Conservation (phyloP, 257 asterid genomes). For the Handroanthus guayacan region DNA sequence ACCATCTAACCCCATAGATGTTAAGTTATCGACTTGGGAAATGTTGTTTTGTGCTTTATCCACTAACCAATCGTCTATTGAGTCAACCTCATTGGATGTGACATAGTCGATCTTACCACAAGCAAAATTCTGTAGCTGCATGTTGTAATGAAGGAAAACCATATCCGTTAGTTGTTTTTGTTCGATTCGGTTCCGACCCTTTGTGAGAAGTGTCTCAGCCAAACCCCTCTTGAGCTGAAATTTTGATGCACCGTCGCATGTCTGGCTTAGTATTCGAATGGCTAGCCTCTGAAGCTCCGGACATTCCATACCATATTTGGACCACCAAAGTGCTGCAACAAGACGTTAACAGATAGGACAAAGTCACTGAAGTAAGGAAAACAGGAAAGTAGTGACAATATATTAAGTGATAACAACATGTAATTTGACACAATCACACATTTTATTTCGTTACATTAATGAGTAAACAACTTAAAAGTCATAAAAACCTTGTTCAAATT, state of each 20-base stretch:
- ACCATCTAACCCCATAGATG: conserved; percentile 33
- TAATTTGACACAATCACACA: too few relatives aligned
- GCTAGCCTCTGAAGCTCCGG: conserved; percentile 68
- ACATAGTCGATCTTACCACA: conserved; percentile 22
- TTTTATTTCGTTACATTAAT: too few relatives aligned
- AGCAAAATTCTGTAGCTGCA: conserved; percentile 51
- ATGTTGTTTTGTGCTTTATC: conserved; percentile 6
- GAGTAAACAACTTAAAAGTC: too few relatives aligned
- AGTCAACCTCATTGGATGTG: conserved; percentile 30
- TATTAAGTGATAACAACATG: too few relatives aligned
- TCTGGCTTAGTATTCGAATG: conserved; percentile 60
- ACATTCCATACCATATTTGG: conserved; percentile 49
- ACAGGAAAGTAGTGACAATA: too few relatives aligned
- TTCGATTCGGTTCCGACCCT: conserved; percentile 39
- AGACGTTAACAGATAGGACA: not conserved
- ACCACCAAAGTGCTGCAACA: conserved; percentile 73
- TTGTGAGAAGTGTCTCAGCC: conserved; percentile 46
- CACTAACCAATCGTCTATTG: conserved; percentile 44
- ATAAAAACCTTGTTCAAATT: too few relatives aligned
- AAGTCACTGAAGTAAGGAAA: not conserved
- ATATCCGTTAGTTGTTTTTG: conserved; percentile 42
- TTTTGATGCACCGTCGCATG: conserved; percentile 59
- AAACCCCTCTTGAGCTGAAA: conserved; percentile 51
- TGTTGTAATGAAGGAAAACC: conserved; percentile 57
- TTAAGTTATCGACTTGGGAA: conserved; percentile 11